A percentile compares a stretch with the other conserved stretches of the same genome.
phyloP scores from a whole-genome alignment of 768 basidiomycete species.

The Boletus huronensis region DNA sequence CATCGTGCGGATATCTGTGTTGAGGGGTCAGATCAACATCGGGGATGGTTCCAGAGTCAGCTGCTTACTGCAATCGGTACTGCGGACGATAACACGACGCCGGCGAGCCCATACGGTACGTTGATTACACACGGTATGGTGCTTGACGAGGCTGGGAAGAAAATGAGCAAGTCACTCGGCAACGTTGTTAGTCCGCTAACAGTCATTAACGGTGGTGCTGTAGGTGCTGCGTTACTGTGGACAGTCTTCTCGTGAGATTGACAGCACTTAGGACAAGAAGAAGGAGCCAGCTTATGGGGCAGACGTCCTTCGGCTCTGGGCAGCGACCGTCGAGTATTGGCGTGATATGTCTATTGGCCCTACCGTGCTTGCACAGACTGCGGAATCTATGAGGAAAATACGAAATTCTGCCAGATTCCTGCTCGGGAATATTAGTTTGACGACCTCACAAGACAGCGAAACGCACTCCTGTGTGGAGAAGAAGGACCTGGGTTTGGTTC shows the following conservation, averaged over 20 bases:
- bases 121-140: slow-evolving; percentile 98
- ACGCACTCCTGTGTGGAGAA: slow-evolving; percentile 12
- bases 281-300: slow-evolving; percentile 79
- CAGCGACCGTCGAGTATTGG: slow-evolving; percentile 85
- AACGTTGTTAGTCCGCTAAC: slow-evolving; percentile 86
- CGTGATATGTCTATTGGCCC: slow-evolving; percentile 85
- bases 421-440: slow-evolving; percentile 65
- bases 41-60: slow-evolving; percentile 98
- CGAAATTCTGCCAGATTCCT: slow-evolving; percentile 85
- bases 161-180: slow-evolving; percentile 97
- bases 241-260: not conserved
- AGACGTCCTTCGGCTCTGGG: slow-evolving; percentile 88
- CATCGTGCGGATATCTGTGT: slow-evolving; percentile 81
- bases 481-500: slow-evolving; percentile 61
- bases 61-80: slow-evolving; percentile 73
- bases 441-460: slow-evolving; percentile 5
- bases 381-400: slow-evolving; percentile 76
- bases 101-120: slow-evolving; percentile 59
- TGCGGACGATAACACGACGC: slow-evolving; percentile 11
- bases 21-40: slow-evolving; percentile 96
- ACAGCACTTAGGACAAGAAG: slow-evolving; percentile 50
- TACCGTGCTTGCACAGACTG: slow-evolving; percentile 67
- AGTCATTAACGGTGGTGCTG: slow-evolving; percentile 74
- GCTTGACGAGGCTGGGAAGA: slow-evolving; percentile 80
- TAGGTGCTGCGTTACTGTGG: slow-evolving; percentile 32